Conservation (phyloP, 371 early-diverging fungal genomes). For the Capillidium heterosporum region DNA sequence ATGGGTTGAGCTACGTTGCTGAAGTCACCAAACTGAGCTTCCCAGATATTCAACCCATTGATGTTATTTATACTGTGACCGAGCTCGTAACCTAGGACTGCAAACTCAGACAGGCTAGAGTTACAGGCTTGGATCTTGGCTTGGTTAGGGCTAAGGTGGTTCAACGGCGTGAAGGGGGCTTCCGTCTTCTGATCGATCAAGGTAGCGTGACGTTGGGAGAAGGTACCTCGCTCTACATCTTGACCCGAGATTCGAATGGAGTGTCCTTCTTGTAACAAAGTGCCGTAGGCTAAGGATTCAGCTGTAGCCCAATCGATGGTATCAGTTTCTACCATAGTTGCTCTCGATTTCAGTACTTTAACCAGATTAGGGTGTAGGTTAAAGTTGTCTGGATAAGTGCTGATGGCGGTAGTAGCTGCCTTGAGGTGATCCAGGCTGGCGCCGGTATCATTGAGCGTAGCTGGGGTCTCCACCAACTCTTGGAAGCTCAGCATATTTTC, state of each 20-base stretch:
- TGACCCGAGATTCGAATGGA: constrained; percentile 89
- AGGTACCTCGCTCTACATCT: constrained; percentile 95
- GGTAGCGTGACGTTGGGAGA: constrained; percentile 90
- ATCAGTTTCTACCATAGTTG: constrained; percentile 45
- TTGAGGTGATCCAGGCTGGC: constrained; percentile 29
- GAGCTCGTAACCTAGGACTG: constrained; percentile 88
- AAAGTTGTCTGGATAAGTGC: constrained; percentile 38
- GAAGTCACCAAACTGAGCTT: constrained; percentile 97
- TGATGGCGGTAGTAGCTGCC: constrained; percentile 52
- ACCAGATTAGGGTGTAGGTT: constrained; percentile 61
- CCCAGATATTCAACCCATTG: constrained; percentile 75
- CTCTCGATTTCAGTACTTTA: constrained; percentile 73
- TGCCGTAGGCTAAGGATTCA: constrained; percentile 85
- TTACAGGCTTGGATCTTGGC: constrained; percentile 59
- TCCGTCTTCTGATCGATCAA: constrained; percentile 58
- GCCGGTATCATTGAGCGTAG: constrained; percentile 25
- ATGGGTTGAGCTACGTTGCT: constrained; percentile 92
- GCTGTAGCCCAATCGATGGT: constrained; percentile 92
- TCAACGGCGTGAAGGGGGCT: constrained; percentile 50
- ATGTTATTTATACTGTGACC: constrained; percentile 82
- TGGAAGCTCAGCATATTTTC: not conserved
- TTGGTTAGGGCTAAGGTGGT: constrained; percentile 54
- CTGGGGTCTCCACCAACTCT: not conserved
- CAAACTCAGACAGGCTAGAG: constrained; percentile 75
- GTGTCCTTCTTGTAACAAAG: constrained; percentile 61